Conservation (phyloP, 257 asterid species). For the Capsicum rhomboideum region DNA sequence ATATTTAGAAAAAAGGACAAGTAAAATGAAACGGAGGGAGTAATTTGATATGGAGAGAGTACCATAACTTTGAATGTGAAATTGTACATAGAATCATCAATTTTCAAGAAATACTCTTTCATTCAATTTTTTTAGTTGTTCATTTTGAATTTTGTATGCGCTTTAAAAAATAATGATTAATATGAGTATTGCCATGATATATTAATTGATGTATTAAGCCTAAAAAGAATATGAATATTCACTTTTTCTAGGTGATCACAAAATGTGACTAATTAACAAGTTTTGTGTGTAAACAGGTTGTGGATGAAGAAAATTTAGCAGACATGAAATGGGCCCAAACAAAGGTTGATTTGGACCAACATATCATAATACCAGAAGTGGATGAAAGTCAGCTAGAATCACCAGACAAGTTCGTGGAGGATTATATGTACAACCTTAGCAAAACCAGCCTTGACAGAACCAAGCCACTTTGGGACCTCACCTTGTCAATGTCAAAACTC, state of each 20-base stretch:
- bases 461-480: slow-evolving; percentile 11
- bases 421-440: neutral
- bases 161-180: too few species aligned
- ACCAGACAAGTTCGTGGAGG: neutral
- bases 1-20: too few species aligned
- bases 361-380: slow-evolving; percentile 12
- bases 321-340: slow-evolving; percentile 30
- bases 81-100: too few species aligned
- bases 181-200: too few species aligned
- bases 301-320: slow-evolving; percentile 12
- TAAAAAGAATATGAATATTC: too few species aligned
- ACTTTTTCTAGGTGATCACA: neutral
- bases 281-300: slow-evolving; percentile 3
- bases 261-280: neutral
- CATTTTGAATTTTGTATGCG: too few species aligned
- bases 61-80: too few species aligned
- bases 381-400: neutral
- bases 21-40: too few species aligned
- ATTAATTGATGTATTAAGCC: too few species aligned
- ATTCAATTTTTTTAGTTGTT: too few species aligned
- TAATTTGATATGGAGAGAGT: too few species aligned
- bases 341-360: slow-evolving; percentile 21
- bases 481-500: neutral
- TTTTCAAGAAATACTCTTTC: too few species aligned
- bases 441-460: neutral